Percentiles rank a stretch among this genome's conserved stretches.
Evolutionary conservation across 495 filamentous ascomycete species (phyloP).

Genomic region (Lophium mytilinum): DNA sequence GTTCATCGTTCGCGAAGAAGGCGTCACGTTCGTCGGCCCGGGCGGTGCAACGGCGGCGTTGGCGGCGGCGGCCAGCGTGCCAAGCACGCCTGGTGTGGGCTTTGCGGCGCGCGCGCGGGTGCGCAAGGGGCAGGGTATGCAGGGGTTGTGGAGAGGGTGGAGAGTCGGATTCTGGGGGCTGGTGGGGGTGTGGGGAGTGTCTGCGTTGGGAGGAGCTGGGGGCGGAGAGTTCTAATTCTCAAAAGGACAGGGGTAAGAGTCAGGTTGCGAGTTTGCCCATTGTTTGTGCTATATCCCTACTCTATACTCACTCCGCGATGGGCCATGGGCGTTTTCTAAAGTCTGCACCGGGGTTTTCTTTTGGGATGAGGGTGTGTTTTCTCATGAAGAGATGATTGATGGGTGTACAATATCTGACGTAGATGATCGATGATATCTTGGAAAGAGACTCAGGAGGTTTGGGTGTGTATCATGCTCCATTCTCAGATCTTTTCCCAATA

Average conservation of each 20-base stretch:
- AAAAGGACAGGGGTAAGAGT: background rate
- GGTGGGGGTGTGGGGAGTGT: conserved; percentile 76
- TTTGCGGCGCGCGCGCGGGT: conserved; percentile 38
- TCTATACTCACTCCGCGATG: background rate
- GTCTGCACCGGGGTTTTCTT: background rate
- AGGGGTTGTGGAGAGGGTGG: conserved; percentile 89
- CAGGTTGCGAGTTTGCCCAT: background rate
- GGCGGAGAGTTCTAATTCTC: conserved; percentile 44
- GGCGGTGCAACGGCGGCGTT: conserved; percentile 35
- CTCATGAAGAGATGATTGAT: background rate
- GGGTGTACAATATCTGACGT: background rate
- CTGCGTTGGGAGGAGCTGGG: conserved; percentile 44
- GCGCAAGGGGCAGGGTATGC: conserved; percentile 67
- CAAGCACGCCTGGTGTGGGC: conserved; percentile 5
- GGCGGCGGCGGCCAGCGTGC: conserved; percentile 29
- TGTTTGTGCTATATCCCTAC: background rate
- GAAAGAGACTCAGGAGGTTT: background rate
- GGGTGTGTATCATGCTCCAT: background rate
- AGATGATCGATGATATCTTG: background rate
- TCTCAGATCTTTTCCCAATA: background rate
- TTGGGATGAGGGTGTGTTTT: background rate
- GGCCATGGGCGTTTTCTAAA: background rate
- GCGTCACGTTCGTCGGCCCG: conserved; percentile 34
- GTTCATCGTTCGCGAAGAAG: conserved; percentile 76
- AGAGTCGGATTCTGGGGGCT: conserved; percentile 92